Conservation (phyloP, 23 red algal species). For the Porphyridium purpureum region DNA sequence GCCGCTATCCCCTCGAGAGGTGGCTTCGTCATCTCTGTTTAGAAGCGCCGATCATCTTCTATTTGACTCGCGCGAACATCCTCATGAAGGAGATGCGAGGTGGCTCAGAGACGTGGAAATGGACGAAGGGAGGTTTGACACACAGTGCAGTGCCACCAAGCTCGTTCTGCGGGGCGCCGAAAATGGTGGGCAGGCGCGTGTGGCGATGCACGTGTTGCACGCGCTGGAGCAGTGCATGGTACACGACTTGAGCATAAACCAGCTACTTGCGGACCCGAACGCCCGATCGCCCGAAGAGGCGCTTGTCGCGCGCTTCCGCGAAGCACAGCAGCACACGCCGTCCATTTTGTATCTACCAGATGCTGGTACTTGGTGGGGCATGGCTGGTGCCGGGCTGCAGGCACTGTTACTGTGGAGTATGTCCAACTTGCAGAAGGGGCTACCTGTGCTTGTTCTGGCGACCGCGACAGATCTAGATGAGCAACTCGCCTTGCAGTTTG, state of each 20-base stretch:
- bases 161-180: too few species aligned
- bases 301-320: slow-evolving; percentile 46
- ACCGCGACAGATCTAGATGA: too few species aligned
- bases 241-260: slow-evolving; percentile 52
- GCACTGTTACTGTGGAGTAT: slow-evolving; percentile 27
- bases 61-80: too few species aligned
- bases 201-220: slow-evolving; percentile 48
- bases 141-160: too few species aligned
- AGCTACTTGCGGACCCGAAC: slow-evolving; percentile 31
- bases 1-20: too few species aligned
- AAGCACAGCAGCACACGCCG: slow-evolving; percentile 39
- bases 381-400: slow-evolving; percentile 14
- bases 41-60: too few species aligned
- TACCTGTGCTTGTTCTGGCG: slow-evolving; percentile 53
- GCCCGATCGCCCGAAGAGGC: slow-evolving; percentile 53
- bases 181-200: slow-evolving; percentile 51
- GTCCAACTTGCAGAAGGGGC: slow-evolving; percentile 36
- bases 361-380: slow-evolving; percentile 49
- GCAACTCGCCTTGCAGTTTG: too few species aligned
- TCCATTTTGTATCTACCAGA: slow-evolving; percentile 71
- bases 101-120: too few species aligned
- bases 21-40: too few species aligned
- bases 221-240: slow-evolving; percentile 46
- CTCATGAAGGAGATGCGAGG: too few species aligned
- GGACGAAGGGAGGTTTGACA: too few species aligned